These are phyloP conservation scores for Cercophora newfieldiana DNA, from an alignment of 495 filamentous ascomycete genomes.

Conservation along the genomic window DNA sequence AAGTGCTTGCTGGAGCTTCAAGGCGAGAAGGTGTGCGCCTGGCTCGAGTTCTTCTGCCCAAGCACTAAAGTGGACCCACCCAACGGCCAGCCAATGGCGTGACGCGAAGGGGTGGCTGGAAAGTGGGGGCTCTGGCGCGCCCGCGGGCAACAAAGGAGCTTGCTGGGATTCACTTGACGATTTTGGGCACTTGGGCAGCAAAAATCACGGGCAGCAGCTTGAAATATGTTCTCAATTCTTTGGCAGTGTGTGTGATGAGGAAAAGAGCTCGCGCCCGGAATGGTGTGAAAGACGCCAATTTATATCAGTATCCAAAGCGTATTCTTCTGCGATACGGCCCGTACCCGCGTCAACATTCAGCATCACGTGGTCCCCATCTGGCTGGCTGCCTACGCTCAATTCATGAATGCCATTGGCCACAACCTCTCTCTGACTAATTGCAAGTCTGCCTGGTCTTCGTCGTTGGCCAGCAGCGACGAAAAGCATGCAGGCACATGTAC, in stretches of 20 bases:
- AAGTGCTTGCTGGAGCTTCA: conserved; percentile 17
- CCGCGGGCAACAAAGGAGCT: neutral
- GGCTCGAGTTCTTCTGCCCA: conserved; percentile 20
- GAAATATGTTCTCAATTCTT: neutral
- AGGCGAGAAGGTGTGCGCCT: conserved; percentile 5
- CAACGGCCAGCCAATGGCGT: conserved; percentile 10
- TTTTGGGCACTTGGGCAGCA: neutral
- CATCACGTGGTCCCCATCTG: conserved; percentile 21
- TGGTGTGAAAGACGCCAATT: neutral
- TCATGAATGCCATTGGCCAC: conserved; percentile 22
- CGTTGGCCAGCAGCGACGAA: neutral
- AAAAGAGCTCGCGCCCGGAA: neutral
- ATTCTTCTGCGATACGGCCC: no score
- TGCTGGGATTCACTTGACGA: neutral
- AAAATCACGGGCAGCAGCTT: neutral
- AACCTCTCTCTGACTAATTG: conserved; percentile 20
- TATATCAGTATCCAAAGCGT: neutral
- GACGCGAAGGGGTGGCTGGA: conserved; percentile 13
- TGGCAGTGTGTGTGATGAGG: neutral
- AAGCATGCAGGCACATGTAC: conserved; percentile 1
- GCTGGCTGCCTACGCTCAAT: conserved; percentile 25
- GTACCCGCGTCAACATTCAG: neutral
- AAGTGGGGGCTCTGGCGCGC: neutral
- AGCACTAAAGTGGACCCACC: conserved; percentile 6
- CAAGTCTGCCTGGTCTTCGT: conserved; percentile 28